Base-by-base conservation (phyloP, 148 eudicot species). In the Mesembryanthemum crystallinum region DNA sequence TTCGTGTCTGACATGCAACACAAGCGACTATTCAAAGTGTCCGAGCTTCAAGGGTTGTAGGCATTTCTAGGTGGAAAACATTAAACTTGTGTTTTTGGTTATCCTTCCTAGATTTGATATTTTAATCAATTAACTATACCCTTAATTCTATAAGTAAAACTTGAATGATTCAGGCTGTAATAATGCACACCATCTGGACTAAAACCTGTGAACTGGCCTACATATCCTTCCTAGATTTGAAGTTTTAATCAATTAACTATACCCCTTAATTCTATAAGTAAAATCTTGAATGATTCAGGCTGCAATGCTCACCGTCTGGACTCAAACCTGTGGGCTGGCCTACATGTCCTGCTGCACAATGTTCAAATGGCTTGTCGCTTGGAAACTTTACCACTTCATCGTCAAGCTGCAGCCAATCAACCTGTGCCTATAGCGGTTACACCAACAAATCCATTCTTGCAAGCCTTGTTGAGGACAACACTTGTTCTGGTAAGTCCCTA, bases 361-460 rank as follows among this genome's bases (percentile, higher is more conserved):
- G 98, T 51, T 55, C 78, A 49, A 54, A 80, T 4, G 79, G 43
- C 29, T n/a, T 81, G 58, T 24, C 30, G 10, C 84, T 91, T 42
- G 92, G 91, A n/a, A 89, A 82, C 80, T 69, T 68, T 21, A 80
- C 87, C 18, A 76, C 69, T 7, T 33, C 86, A 33, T 81, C n/a
- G n/a, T n/a, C 88, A 0, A 71, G 79, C 57, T 92, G 98, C 61
- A 85, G 71, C 54, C 73, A 64, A 54, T 73, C 86, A 12, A 78
- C 89, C 10, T 94, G 98, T 79, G 78, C 87, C 49, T 94, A 94
- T 69, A 88, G 86, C 20, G 98, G 98, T 69, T 89, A 84, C 54
- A 76, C 72, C 66, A 77, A 77, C 62, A 73, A 67, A 55, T 81
- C 78, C 7, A 83, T 94, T 79, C 76, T 85, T 30, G 87, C 91